Base-by-base conservation (phyloP, 805 yeast genomes). In the Spathaspora passalidarum region DNA sequence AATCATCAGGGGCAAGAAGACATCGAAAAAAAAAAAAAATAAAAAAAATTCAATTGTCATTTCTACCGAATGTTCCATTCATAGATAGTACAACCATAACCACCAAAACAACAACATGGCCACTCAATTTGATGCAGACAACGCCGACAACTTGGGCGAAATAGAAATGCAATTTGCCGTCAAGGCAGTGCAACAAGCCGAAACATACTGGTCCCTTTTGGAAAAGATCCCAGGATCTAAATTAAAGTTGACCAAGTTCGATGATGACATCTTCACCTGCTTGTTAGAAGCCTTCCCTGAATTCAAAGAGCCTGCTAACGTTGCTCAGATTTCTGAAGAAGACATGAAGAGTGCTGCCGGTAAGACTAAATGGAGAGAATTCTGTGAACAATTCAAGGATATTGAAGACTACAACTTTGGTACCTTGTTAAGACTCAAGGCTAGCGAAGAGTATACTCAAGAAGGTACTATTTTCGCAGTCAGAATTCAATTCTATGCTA, bases 91-190 rank as follows among this genome's bases (percentile, higher is more conserved):
- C 29, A 7, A n/a, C 13, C 35, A 23, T 13, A 23, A 29, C 14
- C 8, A 13, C 38, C 35, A 23, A 16, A 23, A 29, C 14, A 16
- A 13, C 38, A 44, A 36, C 23, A 45, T 45, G 48, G 37, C 48
- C n/a, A 35, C 18, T 14, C 67, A 66, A 47, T 88, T 89, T 62
- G 80, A 85, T 59, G 91, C 99, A 16, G 96, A 94, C 60, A 78
- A 76, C 48, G 97, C 99, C 39, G 97, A 94, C 50, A 94, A 94
- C 73, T 75, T 88, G 57, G 98, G 92, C 68, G 63, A 62, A 44
- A 89, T 94, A 60, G 99, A 94, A 69, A 89, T 82, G 77, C 98
- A 94, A 72, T 94, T 94, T 61, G 98, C 99, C 36, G 99, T 94
- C 49, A 88, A 86, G 68, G 99, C 98, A 4, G 99, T 94, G 14